These are phyloP conservation scores for Xylariaceae sp. DNA, from an alignment of 2,329 filamentous ascomycete species.

Conservation along the genomic window DNA sequence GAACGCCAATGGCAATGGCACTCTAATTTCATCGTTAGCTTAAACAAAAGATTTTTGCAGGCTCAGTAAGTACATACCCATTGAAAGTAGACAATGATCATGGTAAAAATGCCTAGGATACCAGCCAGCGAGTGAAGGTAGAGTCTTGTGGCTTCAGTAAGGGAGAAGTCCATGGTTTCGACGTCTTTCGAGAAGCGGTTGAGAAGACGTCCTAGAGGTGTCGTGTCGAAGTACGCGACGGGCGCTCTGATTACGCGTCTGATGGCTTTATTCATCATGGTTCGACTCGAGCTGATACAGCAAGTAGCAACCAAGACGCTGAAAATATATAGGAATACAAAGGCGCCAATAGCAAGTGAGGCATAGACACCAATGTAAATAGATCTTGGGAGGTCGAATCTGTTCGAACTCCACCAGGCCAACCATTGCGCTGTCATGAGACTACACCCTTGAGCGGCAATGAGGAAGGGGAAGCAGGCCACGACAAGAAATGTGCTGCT, in stretches of 20 bases:
- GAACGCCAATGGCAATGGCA: slow-evolving; percentile 56
- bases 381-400: slow-evolving; percentile 49
- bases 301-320: slow-evolving; percentile 54
- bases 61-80: slow-evolving; percentile 31
- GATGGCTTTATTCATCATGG: slow-evolving; percentile 61
- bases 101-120: slow-evolving; percentile 57
- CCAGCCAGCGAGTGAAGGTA: slow-evolving; percentile 60
- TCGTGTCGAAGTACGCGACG: slow-evolving; percentile 65
- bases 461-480: slow-evolving; percentile 46
- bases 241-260: slow-evolving; percentile 32
- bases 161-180: slow-evolving; percentile 65
- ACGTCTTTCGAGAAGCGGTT: slow-evolving; percentile 68
- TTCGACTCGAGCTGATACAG: slow-evolving; percentile 57
- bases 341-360: slow-evolving; percentile 47
- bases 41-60: not conserved
- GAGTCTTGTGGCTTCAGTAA: slow-evolving; percentile 62
- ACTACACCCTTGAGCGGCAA: slow-evolving; percentile 47
- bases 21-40: not conserved
- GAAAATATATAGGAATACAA: slow-evolving; percentile 55
- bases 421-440: slow-evolving; percentile 63
- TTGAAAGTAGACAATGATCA: slow-evolving; percentile 64
- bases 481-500: slow-evolving; percentile 51
- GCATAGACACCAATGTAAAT: slow-evolving; percentile 59
- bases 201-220: slow-evolving; percentile 63
- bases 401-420: slow-evolving; percentile 62